Evolutionary conservation across 164 flowering plant genomes (phyloP), one percentile per base, ranked within the genome.

Genomic region (Malania oleifera): DNA sequence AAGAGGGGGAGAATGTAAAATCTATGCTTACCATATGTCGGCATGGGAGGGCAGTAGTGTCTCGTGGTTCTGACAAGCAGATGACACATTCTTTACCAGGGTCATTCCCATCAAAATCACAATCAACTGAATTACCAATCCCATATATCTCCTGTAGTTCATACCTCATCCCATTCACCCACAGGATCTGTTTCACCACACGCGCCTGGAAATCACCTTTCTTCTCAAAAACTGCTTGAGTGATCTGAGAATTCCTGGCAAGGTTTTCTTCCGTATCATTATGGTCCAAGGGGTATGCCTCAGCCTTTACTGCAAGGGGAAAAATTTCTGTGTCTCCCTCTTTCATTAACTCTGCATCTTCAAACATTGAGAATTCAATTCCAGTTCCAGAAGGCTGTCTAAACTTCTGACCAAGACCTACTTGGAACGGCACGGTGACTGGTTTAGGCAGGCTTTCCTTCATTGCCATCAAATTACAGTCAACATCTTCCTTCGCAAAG

Each of bases 71-170:
- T 41, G 97, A 91, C 54, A 95, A 73, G 80, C 99, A 95, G 54
- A 95, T 85, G 11, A 91, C 99, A 69, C 97, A 95, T 75, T 95
- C 99, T 70, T 95, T 95, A 18, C 97, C 96, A 0, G 85, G 88
- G 52, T 95, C 95, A 71, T 84, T 85, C 23, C 70, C 87, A 68
- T 95, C 99, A 38, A 76, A 67, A 22, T 90, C 95, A 54, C 71
- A 75, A 25, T 83, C 89, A 22, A 83, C 88, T 0, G 97, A 86
- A 74, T 95, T 91, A 6, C 96, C 97, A 70, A 95, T 95, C 11
- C 99, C 99, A 61, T 86, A 95, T 12, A 95, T 95, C 77, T 95
- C 99, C 63, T 95, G 99, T 56, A 95, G 73, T 67, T 95, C 99
- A 67, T 95, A 95, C 67, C 97, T 86, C 83, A 77, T 79, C 2